Evolutionary conservation across 2,329 filamentous ascomycete genomes (phyloP).

Genomic region (Sphaerulina vaccinii): DNA sequence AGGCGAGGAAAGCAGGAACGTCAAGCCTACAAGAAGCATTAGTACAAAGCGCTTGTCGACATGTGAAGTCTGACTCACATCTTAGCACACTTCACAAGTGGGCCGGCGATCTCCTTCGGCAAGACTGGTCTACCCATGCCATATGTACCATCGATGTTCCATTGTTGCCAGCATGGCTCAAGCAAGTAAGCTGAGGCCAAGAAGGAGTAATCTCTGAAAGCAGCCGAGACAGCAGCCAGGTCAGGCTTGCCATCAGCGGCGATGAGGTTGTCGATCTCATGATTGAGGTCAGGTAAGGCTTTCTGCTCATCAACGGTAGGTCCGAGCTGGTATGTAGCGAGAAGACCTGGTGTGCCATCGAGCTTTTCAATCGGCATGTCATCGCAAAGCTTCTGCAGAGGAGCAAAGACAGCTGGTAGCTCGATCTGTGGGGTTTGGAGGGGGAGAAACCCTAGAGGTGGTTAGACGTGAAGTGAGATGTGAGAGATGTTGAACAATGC

Average conservation of each 20-base stretch:
- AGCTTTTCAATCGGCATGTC: constrained; percentile 76
- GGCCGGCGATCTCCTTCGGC: constrained; percentile 72
- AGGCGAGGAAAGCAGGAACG: constrained; percentile 93
- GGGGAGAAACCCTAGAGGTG: constrained; percentile 61
- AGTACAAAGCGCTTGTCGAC: not conserved
- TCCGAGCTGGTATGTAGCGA: constrained; percentile 72
- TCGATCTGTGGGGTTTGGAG: constrained; percentile 50
- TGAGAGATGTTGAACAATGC: not conserved
- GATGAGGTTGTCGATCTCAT: constrained; percentile 51
- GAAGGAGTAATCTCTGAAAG: constrained; percentile 92
- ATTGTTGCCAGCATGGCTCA: constrained; percentile 83
- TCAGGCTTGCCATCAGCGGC: constrained; percentile 63
- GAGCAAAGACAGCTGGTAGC: constrained; percentile 71
- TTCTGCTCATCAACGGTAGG: constrained; percentile 61
- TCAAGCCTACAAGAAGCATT: constrained; percentile 51
- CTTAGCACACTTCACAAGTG: constrained; percentile 79
- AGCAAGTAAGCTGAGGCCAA: constrained; percentile 84
- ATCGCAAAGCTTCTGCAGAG: constrained; percentile 68
- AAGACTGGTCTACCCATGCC: constrained; percentile 73
- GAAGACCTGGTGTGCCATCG: constrained; percentile 71
- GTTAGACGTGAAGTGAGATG: not conserved
- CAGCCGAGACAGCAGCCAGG: constrained; percentile 75
- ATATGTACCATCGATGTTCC: constrained; percentile 62
- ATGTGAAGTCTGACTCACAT: constrained; percentile 62
- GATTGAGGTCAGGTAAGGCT: constrained; percentile 75